phyloP scores from a whole-genome alignment of 805 yeast genomes.

The Ogataea wickerhamii region DNA sequence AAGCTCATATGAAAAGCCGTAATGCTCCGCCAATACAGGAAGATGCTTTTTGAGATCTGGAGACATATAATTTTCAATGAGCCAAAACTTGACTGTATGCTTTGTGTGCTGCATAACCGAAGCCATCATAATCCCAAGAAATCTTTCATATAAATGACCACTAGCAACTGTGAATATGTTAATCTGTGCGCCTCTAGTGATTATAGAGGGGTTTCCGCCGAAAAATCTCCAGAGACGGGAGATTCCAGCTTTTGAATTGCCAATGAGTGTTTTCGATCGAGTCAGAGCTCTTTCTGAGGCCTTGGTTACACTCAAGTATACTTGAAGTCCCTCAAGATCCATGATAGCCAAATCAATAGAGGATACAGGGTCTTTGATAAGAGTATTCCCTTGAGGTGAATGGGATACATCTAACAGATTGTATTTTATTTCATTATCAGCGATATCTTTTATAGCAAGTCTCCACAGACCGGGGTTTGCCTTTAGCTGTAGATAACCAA shows the following conservation, averaged over 20 bases:
- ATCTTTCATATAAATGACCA: constrained; percentile 74
- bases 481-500: constrained; percentile 81
- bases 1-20: constrained; percentile 68
- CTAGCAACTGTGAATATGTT: constrained; percentile 82
- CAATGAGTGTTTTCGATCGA: too few species aligned
- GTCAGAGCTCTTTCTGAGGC: too few species aligned
- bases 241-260: too few species aligned
- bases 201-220: background rate
- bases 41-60: constrained; percentile 59
- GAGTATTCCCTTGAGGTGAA: background rate
- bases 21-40: constrained; percentile 54
- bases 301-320: constrained; percentile 43
- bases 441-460: constrained; percentile 32
- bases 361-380: background rate
- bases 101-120: constrained; percentile 67
- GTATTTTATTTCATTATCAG: constrained; percentile 27
- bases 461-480: constrained; percentile 70
- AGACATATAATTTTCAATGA: constrained; percentile 77
- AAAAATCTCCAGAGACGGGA: background rate
- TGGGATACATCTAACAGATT: constrained; percentile 29
- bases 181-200: constrained; percentile 47
- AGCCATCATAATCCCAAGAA: constrained; percentile 72
- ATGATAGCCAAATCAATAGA: constrained; percentile 32
- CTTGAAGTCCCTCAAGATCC: constrained; percentile 42
- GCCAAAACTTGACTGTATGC: constrained; percentile 76